These are phyloP conservation scores for Neovahlkampfia damariscottae DNA, from an alignment of 78 protist genomes.

Conservation along the genomic window DNA sequence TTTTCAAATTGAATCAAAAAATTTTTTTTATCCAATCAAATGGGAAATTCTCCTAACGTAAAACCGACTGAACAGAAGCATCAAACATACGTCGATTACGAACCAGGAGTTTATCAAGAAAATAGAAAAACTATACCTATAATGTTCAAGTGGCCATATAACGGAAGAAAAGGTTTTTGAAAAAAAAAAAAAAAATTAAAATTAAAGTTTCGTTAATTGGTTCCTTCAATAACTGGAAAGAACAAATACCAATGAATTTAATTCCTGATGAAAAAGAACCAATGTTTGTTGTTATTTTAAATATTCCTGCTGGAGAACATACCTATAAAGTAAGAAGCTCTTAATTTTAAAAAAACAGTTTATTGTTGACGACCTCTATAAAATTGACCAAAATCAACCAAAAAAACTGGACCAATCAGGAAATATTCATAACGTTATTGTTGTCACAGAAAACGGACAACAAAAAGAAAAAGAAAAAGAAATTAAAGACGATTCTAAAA, in stretches of 20 bases:
- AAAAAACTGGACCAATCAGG: neutral
- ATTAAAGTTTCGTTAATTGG: neutral
- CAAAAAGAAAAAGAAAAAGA: neutral
- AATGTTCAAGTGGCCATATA: too few relatives aligned
- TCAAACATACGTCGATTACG: too few relatives aligned
- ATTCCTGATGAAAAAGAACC: neutral
- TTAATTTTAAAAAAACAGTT: too few relatives aligned
- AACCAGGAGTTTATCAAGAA: too few relatives aligned
- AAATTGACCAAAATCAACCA: neutral
- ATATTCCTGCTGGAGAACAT: neutral
- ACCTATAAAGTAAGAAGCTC: too few relatives aligned
- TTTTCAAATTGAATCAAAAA: too few relatives aligned
- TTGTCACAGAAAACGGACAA: neutral
- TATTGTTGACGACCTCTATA: neutral
- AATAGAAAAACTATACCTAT: too few relatives aligned
- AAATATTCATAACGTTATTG: neutral
- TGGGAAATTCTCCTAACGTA: too few relatives aligned
- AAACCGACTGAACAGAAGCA: too few relatives aligned
- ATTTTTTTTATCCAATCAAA: too few relatives aligned
- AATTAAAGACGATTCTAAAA: neutral
- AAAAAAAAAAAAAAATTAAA: too few relatives aligned
- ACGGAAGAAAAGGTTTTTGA: too few relatives aligned
- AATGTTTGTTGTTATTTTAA: conserved; percentile 2
- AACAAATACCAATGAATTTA: neutral
- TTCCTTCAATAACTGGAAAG: neutral